Percentiles rank a stretch among this genome's conserved stretches.
Evolutionary conservation across 2,329 filamentous ascomycete genomes (phyloP).

Genomic region (Monascus ruber): DNA sequence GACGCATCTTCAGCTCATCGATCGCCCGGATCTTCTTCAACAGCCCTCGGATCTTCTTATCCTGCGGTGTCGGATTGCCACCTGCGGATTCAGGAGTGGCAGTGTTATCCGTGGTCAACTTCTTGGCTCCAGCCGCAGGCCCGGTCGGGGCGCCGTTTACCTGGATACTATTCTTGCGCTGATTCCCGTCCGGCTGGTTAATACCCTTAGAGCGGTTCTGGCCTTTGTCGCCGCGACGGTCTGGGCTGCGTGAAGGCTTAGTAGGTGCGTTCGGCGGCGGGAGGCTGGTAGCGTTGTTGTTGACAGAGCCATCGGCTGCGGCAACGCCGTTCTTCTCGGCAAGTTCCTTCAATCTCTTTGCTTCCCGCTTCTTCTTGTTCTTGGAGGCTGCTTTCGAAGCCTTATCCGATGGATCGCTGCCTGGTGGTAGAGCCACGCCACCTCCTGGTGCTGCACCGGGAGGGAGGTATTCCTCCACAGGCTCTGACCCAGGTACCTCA

Average conservation of each 20-base stretch:
- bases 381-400: slow-evolving; percentile 77
- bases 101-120: slow-evolving; percentile 10
- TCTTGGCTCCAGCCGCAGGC: slow-evolving; percentile 19
- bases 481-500: slow-evolving; percentile 77
- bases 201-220: slow-evolving; percentile 40
- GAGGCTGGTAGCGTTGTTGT: too few relatives aligned
- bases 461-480: slow-evolving; percentile 50
- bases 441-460: slow-evolving; percentile 60
- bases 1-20: slow-evolving; percentile 94
- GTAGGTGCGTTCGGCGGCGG: slow-evolving; percentile 10
- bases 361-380: slow-evolving; percentile 97
- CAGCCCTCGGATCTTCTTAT: slow-evolving; percentile 88
- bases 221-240: slow-evolving; percentile 46
- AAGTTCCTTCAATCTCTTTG: slow-evolving; percentile 78
- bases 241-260: slow-evolving; percentile 42
- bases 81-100: slow-evolving; percentile 23
- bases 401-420: slow-evolving; percentile 51
- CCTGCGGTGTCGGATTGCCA: slow-evolving; percentile 55
- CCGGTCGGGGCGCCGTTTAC: slow-evolving; percentile 8
- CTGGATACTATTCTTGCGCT: slow-evolving; percentile 19
- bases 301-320: slow-evolving; percentile 15
- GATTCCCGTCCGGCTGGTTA: slow-evolving; percentile 28
- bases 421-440: slow-evolving; percentile 53
- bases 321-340: slow-evolving; percentile 49
- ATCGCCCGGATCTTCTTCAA: slow-evolving; percentile 97